Evolutionary conservation across 306 rosid genomes (phyloP).

Genomic region (Dryas octopetala): DNA sequence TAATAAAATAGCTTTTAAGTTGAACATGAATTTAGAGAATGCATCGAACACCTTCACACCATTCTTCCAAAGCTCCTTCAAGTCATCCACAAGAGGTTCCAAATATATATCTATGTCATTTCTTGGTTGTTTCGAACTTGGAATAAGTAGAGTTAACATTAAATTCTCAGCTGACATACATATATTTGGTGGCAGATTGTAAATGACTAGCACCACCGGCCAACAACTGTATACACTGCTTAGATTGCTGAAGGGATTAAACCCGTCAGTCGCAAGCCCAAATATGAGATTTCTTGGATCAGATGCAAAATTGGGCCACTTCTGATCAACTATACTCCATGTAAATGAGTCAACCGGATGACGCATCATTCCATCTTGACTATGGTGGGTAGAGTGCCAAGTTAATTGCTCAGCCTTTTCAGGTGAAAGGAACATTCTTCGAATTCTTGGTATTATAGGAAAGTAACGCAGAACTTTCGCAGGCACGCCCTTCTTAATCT

Average conservation of each 20-base stretch:
- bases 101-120: background rate
- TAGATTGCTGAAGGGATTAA: background rate
- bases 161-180: background rate
- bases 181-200: background rate
- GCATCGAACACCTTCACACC: background rate
- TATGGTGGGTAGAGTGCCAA: background rate
- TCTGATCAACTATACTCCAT: background rate
- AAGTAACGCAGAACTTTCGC: background rate
- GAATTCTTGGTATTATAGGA: background rate
- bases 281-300: background rate
- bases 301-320: background rate
- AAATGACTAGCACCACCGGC: background rate
- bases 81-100: slow-evolving; percentile 1
- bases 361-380: background rate
- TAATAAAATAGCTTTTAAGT: background rate
- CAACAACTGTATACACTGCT: background rate
- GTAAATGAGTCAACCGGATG: background rate
- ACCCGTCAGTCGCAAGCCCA: background rate
- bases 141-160: background rate
- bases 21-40: background rate
- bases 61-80: background rate
- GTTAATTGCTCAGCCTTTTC: background rate
- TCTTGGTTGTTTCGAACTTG: background rate
- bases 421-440: no score
- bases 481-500: background rate